A percentile compares a stretch with the other conserved stretches of the same genome.
These are phyloP conservation scores for Mariannaea sp. DNA, from an alignment of 2,329 filamentous ascomycete species.

Conservation along the genomic window DNA sequence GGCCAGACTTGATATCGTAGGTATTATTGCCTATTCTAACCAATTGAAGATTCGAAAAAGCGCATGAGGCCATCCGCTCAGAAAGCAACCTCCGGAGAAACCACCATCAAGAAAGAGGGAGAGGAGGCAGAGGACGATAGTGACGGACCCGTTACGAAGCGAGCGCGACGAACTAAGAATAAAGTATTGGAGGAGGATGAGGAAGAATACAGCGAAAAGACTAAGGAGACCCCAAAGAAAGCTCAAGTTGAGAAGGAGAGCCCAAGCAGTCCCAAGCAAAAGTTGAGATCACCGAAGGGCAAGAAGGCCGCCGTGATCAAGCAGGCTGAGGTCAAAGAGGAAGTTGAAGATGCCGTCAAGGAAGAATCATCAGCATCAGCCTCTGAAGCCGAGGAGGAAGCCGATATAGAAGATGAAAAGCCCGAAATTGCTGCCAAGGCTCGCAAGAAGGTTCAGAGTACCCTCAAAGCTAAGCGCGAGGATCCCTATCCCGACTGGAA, in stretches of 20 bases:
- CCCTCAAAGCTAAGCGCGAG: constrained; percentile 68
- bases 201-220: constrained; percentile 51
- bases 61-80: constrained; percentile 41
- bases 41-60: constrained; percentile 51
- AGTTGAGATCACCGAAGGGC: constrained; percentile 28
- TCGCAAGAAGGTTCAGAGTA: constrained; percentile 79
- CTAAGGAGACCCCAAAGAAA: constrained; percentile 42
- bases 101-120: constrained; percentile 35
- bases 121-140: constrained; percentile 58
- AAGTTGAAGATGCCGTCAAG: constrained; percentile 35
- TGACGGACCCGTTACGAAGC: constrained; percentile 65
- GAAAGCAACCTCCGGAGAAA: constrained; percentile 27
- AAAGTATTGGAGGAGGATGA: constrained; percentile 60
- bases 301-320: constrained; percentile 24
- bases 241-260: constrained; percentile 23
- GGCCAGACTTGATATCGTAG: constrained; percentile 6
- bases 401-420: constrained; percentile 62
- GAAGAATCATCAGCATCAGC: constrained; percentile 40
- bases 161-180: constrained; percentile 53
- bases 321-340: constrained; percentile 17
- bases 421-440: constrained; percentile 74
- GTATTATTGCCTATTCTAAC: background rate
- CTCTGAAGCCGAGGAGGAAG: constrained; percentile 53
- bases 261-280: constrained; percentile 31
- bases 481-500: constrained; percentile 97